Base-by-base conservation (phyloP, 306 rosid species). In the Cucurbita ficifolia region DNA sequence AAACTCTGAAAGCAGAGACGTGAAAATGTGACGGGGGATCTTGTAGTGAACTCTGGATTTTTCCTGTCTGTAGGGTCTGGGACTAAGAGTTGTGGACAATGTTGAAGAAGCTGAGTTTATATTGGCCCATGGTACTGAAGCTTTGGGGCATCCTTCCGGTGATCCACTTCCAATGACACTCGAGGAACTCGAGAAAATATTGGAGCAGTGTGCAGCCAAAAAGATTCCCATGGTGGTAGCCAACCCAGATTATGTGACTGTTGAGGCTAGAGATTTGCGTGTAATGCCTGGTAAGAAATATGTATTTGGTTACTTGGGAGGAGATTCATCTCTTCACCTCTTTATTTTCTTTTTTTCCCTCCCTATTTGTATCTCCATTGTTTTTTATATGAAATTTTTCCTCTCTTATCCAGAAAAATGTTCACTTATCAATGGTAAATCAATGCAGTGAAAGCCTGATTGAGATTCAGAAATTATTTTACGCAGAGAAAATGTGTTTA, bases 221-320 rank as follows among this genome's bases (percentile, higher is more conserved):
- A 81, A 50, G 71, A 90, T 94, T 70, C 97, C 98, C 16, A 90
- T 94, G 98, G 98, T 94, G 78, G 98, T 94, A 29, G 98, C 98
- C 53, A 94, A 94, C 87, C 97, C 98, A 12, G 98, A 94, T 86
- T 94, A 75, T 75, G 96, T 90, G 78, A 94, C 97, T 64, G 97
- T 94, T 40, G 98, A 90, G 86, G 96, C 92, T 54, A 86, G 91
- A 78, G 85, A 85, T 39, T 84, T 90, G 84, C 87, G 88, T 74
- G 90, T 90, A 82, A 94, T 94, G 98, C 97, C 98, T 2, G 98
- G 98, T 94, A 78, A 87, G 61, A 43, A 17, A 67, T 18, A 13
- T 53, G n/a, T 9, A 43, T 10, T 68, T 5, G 5, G 29, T 6
- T 76, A 21, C 40, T 72, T 16, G 22, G 65, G 9, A 24, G 64